A percentile compares a stretch with the other conserved stretches of the same genome.
Evolutionary conservation across 192 early-diverging fungal species (phyloP).

Genomic region (Phlyctochytrium arcticum): DNA sequence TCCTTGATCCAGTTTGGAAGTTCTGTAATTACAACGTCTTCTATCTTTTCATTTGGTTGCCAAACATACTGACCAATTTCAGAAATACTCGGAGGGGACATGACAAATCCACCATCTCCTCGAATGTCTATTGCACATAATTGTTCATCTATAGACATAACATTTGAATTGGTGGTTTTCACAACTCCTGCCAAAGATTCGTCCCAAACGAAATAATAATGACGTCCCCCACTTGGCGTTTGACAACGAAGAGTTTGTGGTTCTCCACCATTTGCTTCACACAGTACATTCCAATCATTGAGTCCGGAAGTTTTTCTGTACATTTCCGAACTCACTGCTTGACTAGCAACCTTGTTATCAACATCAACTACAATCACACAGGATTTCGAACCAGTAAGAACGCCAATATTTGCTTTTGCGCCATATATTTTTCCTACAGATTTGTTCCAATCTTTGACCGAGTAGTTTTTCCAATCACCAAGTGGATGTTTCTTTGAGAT

Average conservation of each 20-base stretch:
- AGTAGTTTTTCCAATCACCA: slow-evolving; percentile 5
- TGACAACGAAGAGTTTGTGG: slow-evolving; percentile 7
- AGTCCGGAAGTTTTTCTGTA: neutral
- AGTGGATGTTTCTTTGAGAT: neutral
- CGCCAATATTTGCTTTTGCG: slow-evolving; percentile 1
- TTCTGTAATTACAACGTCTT: neutral
- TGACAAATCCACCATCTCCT: slow-evolving; percentile 10
- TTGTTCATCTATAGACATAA: slow-evolving; percentile 10
- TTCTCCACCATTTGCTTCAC: neutral
- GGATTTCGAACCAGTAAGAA: neutral
- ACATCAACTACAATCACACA: slow-evolving; percentile 5
- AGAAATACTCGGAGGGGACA: neutral
- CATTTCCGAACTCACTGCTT: neutral
- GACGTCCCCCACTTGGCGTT: slow-evolving; percentile 9
- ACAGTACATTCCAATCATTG: slow-evolving; percentile 9
- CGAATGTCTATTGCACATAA: slow-evolving; percentile 13
- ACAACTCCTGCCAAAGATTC: neutral
- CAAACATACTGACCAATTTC: slow-evolving; percentile 2
- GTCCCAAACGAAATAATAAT: slow-evolving; percentile 14
- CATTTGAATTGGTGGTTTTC: slow-evolving; percentile 3
- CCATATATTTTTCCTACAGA: neutral
- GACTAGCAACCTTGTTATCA: slow-evolving; percentile 1
- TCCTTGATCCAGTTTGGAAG: slow-evolving; percentile 8
- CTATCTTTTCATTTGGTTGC: slow-evolving; percentile 9
- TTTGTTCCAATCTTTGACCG: slow-evolving; percentile 7